Evolutionary conservation across 108 stramenopile genomes (phyloP).

Genomic region (Phaeodactylum tricornutum): DNA sequence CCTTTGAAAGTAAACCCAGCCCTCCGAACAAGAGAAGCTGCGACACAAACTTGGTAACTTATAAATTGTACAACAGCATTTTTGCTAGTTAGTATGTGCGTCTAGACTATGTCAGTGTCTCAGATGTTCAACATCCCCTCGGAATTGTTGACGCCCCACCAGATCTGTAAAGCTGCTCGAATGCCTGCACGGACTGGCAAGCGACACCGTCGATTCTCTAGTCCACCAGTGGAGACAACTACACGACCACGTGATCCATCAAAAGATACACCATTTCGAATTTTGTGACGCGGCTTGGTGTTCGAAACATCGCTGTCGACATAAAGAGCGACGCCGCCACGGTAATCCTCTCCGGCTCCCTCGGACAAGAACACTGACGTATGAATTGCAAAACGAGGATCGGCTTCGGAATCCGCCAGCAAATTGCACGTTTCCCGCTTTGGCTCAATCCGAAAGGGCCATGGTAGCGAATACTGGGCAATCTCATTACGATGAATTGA

Average conservation of each 20-base stretch:
- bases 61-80: no score
- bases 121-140: no score
- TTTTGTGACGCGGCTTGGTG: constrained; percentile 10
- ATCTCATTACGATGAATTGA: constrained; percentile 19
- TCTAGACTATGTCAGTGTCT: no score
- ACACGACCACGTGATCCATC: constrained; percentile 32
- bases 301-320: constrained; percentile 29
- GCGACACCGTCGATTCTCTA: constrained; percentile 38
- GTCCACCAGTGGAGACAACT: constrained; percentile 33
- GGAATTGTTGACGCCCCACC: no score
- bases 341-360: constrained; percentile 26
- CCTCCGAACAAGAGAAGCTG: no score
- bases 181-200: constrained; percentile 33
- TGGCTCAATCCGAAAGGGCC: constrained; percentile 19
- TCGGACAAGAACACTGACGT: constrained; percentile 28
- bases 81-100: no score
- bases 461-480: constrained; percentile 20
- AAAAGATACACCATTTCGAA: constrained; percentile 23
- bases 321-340: constrained; percentile 27
- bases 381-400: constrained; percentile 34
- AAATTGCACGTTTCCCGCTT: constrained; percentile 31
- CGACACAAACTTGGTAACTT: no score
- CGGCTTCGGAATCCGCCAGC: constrained; percentile 28
- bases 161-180: constrained; percentile 40
- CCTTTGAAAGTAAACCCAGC: no score